Percentiles rank a stretch among this genome's conserved stretches.
Evolutionary conservation across 2,329 filamentous ascomycete genomes (phyloP).

Genomic region (Microdochium paspali): DNA sequence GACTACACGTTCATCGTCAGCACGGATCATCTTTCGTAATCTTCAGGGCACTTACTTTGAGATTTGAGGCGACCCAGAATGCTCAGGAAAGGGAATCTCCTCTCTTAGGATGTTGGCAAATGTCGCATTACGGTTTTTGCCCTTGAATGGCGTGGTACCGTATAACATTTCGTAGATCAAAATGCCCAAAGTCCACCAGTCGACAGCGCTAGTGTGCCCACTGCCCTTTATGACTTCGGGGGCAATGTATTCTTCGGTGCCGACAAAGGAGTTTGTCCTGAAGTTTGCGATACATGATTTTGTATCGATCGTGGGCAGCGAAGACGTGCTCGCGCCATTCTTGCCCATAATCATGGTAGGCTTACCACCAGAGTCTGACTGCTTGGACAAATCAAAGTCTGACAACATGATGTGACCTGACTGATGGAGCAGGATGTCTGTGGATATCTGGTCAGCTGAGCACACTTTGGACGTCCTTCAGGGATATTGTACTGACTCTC

Average conservation of each 20-base stretch:
- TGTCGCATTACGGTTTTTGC: slow-evolving; percentile 95
- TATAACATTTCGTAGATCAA: slow-evolving; percentile 98
- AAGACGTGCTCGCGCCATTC: slow-evolving; percentile 76
- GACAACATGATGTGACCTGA: slow-evolving; percentile 99
- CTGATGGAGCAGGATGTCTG: slow-evolving; percentile 94
- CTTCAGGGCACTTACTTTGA: slow-evolving; percentile 63
- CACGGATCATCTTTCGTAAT: slow-evolving; percentile 6
- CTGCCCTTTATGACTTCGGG: slow-evolving; percentile 98
- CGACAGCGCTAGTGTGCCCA: slow-evolving; percentile 94
- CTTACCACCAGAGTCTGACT: slow-evolving; percentile 90
- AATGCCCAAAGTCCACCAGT: slow-evolving; percentile 98
- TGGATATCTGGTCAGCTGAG: slow-evolving; percentile 21
- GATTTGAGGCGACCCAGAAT: slow-evolving; percentile 71
- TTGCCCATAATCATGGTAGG: slow-evolving; percentile 96
- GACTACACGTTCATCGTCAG: slow-evolving; percentile 35
- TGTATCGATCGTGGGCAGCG: slow-evolving; percentile 93
- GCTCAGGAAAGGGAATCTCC: slow-evolving; percentile 92
- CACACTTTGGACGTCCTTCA: not conserved
- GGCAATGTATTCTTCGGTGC: slow-evolving; percentile 97
- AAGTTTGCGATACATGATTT: slow-evolving; percentile 98
- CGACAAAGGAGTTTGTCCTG: slow-evolving; percentile 95
- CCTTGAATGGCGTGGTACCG: slow-evolving; percentile 97
- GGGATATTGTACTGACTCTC: slow-evolving; percentile 61
- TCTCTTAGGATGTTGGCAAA: slow-evolving; percentile 96
- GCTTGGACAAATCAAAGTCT: slow-evolving; percentile 96